phyloP scores from a whole-genome alignment of 495 filamentous ascomycete species.

The Chaetomium fimeti region DNA sequence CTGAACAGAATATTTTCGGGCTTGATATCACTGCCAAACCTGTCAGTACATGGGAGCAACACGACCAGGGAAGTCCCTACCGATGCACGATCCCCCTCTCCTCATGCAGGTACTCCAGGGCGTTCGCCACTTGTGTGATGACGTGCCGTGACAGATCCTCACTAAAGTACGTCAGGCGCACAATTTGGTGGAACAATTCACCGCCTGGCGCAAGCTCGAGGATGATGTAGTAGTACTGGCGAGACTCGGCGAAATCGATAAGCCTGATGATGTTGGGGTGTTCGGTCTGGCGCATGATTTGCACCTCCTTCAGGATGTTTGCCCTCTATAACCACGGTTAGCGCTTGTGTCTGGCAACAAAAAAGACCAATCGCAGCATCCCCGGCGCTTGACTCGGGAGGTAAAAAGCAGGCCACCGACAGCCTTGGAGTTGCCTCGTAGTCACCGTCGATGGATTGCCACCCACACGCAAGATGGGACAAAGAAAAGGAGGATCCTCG shows the following conservation, averaged over 20 bases:
- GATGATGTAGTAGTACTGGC: conserved; percentile 95
- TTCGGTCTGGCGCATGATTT: conserved; percentile 95
- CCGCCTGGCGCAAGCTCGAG: conserved; percentile 93
- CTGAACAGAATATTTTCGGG: conserved; percentile 96
- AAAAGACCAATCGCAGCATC: background rate
- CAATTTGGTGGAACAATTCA: conserved; percentile 98
- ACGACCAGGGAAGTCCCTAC: conserved; percentile 51
- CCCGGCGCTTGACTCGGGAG: conserved; percentile 26
- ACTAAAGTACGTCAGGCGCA: conserved; percentile 96
- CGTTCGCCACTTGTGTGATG: conserved; percentile 88
- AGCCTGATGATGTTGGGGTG: conserved; percentile 94
- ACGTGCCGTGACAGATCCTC: conserved; percentile 93
- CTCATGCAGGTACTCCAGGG: conserved; percentile 91
- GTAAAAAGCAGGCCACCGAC: background rate
- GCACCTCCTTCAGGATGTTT: conserved; percentile 97
- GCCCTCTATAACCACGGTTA: conserved; percentile 62
- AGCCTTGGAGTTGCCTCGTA: background rate
- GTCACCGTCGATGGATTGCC: conserved; percentile 1
- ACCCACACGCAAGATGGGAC: conserved; percentile 24
- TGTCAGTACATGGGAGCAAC: conserved; percentile 15
- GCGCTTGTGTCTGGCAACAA: background rate
- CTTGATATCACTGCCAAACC: conserved; percentile 80
- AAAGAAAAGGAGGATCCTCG: conserved; percentile 56
- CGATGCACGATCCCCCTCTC: conserved; percentile 93
- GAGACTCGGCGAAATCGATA: conserved; percentile 88